Percentiles rank a stretch among this genome's conserved stretches.
Conservation (phyloP, 2,329 filamentous ascomycete genomes). For the Pseudogymnoascus sp. region DNA sequence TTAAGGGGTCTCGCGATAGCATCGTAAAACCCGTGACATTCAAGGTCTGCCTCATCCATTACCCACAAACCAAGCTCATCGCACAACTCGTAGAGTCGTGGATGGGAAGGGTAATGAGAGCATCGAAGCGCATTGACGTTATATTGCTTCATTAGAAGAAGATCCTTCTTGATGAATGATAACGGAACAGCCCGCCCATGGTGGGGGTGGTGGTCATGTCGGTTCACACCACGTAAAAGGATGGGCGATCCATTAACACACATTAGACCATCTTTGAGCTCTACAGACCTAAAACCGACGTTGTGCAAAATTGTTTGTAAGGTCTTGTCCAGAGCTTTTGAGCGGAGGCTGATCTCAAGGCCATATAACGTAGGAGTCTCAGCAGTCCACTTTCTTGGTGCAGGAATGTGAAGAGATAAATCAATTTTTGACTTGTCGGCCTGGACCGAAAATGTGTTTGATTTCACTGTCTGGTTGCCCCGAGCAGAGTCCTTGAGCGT, state of each 20-base stretch:
- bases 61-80: slow-evolving; percentile 61
- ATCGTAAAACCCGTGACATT: slow-evolving; percentile 41
- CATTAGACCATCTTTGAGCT: slow-evolving; percentile 51
- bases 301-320: slow-evolving; percentile 30
- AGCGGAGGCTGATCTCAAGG: slow-evolving; percentile 37
- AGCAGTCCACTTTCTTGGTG: slow-evolving; percentile 60
- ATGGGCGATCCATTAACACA: slow-evolving; percentile 55
- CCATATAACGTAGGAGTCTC: slow-evolving; percentile 56
- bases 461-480: not conserved
- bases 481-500: slow-evolving; percentile 16
- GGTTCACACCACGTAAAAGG: slow-evolving; percentile 55
- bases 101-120: slow-evolving; percentile 60
- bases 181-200: slow-evolving; percentile 44
- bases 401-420: slow-evolving; percentile 29
- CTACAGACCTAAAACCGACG: slow-evolving; percentile 56
- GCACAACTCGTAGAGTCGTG: slow-evolving; percentile 48
- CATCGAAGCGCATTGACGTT: slow-evolving; percentile 65
- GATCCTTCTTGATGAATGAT: slow-evolving; percentile 50
- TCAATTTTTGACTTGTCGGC: not conserved
- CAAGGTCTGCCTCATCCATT: slow-evolving; percentile 43
- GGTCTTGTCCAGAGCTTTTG: slow-evolving; percentile 25
- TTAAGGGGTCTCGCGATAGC: slow-evolving; percentile 39
- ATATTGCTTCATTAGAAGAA: slow-evolving; percentile 60
- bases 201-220: slow-evolving; percentile 61
- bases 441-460: slow-evolving; percentile 3